These are phyloP conservation scores for Cryphonectria radicalis DNA, from an alignment of 2,329 filamentous ascomycete genomes.

Conservation along the genomic window DNA sequence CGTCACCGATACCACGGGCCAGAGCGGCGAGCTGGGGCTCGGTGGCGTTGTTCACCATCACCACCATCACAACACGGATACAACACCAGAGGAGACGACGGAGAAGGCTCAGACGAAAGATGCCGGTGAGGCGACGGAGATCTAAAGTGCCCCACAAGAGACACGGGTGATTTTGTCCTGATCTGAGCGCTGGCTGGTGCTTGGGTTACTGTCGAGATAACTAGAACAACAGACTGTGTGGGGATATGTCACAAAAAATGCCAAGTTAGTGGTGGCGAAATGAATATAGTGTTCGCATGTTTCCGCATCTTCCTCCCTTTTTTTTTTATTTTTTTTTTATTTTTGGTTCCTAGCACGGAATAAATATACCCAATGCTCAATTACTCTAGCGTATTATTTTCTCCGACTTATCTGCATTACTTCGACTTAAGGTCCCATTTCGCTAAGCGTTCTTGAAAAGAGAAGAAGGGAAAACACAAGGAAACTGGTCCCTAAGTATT, in stretches of 20 bases:
- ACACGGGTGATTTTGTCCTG: background rate
- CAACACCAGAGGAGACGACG: conserved; percentile 25
- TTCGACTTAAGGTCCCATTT: background rate
- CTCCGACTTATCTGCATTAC: background rate
- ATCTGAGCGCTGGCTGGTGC: background rate
- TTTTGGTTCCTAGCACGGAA: background rate
- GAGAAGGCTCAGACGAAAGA: conserved; percentile 30
- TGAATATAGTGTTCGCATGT: background rate
- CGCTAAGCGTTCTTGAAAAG: background rate
- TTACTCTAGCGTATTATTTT: background rate
- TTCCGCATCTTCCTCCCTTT: background rate
- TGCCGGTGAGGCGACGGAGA: conserved; percentile 25
- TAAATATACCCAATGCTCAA: background rate
- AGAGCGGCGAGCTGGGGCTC: conserved; percentile 30
- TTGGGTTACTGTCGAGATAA: background rate
- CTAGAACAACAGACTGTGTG: background rate
- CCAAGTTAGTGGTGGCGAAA: background rate
- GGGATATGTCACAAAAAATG: background rate
- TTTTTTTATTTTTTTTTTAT: background rate
- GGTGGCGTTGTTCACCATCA: conserved; percentile 19
- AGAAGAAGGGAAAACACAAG: background rate
- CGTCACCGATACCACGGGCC: conserved; percentile 21
- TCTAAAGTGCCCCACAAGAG: background rate
- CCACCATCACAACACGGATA: background rate
- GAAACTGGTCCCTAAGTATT: background rate